Conservation (phyloP, 2,329 filamentous ascomycete species). For the Calonectria multiphialidica region DNA sequence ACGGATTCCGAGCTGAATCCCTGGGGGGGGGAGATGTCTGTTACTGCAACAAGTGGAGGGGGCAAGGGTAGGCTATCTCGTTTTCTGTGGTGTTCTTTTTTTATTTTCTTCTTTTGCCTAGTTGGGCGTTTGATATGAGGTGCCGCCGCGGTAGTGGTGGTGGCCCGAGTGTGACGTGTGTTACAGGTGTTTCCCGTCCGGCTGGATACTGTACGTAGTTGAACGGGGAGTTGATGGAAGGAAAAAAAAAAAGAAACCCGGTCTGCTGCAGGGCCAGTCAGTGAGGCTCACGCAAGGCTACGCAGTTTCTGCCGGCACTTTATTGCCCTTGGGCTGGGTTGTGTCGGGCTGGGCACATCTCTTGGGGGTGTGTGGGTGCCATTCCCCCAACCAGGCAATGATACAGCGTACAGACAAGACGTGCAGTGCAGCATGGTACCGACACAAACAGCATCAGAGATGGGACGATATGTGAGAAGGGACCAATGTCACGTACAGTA, state of each 20-base stretch:
- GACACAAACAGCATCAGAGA: background rate
- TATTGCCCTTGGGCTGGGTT: background rate
- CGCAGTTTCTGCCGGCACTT: background rate
- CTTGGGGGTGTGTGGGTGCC: background rate
- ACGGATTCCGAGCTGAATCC: background rate
- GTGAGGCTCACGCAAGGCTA: background rate
- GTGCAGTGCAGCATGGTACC: background rate
- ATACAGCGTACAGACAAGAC: background rate
- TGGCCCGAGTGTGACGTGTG: conserved; percentile 5
- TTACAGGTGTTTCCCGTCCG: background rate
- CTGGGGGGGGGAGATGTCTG: background rate
- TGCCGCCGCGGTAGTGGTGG: background rate
- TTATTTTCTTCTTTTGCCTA: background rate
- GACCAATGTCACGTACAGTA: conserved; percentile 2
- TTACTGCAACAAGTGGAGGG: too few relatives aligned
- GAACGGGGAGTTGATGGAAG: background rate
- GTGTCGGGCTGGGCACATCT: background rate
- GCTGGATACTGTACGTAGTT: background rate
- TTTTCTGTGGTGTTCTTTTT: background rate
- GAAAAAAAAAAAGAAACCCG: background rate
- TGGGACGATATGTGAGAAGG: background rate
- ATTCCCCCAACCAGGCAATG: background rate
- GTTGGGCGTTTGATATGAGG: background rate
- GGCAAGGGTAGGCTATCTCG: background rate
- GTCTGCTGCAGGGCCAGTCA: conserved; percentile 3